Conservation (phyloP, 257 asterid genomes). For the Solanum medicagineum region DNA sequence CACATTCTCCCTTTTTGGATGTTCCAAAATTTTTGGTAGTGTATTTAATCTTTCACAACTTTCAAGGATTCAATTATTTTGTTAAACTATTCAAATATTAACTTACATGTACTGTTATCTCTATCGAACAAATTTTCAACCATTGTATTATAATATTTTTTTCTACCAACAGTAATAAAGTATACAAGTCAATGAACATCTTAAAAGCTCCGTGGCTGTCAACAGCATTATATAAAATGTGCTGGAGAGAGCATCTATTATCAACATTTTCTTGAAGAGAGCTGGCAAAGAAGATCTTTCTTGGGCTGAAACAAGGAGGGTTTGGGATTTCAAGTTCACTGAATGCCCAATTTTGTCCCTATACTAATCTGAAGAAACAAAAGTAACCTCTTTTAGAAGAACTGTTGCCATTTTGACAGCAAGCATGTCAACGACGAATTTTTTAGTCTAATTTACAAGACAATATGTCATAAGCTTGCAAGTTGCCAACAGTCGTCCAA, state of each 20-base stretch:
- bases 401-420: background rate
- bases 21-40: background rate
- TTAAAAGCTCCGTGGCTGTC: background rate
- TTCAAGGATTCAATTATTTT: background rate
- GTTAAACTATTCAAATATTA: background rate
- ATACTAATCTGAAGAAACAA: background rate
- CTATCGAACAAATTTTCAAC: background rate
- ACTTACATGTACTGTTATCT: background rate
- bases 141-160: background rate
- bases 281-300: background rate
- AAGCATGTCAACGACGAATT: background rate
- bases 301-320: background rate
- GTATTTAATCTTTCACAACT: background rate
- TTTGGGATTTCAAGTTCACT: background rate
- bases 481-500: background rate
- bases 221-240: background rate
- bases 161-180: background rate
- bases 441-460: background rate
- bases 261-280: background rate
- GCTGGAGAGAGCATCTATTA: background rate
- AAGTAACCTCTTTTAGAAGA: background rate
- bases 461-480: background rate
- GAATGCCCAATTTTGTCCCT: background rate
- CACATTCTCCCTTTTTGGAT: background rate
- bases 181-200: background rate